A percentile compares a stretch with the other conserved stretches of the same genome.
Evolutionary conservation across 2,329 filamentous ascomycete genomes (phyloP).

Genomic region (Penicillium sp.): DNA sequence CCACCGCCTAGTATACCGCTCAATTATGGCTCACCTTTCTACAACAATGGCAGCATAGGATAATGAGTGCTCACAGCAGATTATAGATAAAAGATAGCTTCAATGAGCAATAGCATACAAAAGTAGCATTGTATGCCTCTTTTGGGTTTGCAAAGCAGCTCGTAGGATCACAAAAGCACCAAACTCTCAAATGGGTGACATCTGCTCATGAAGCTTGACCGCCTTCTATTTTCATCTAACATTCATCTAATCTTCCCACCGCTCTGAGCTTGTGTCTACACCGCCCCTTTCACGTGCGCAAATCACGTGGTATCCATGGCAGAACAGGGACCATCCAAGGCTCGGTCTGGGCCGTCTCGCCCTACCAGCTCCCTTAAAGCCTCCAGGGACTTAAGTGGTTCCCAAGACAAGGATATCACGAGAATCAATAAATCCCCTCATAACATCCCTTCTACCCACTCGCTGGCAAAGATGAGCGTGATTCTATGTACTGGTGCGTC

Average conservation of each 20-base stretch:
- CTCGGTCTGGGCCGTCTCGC: neutral
- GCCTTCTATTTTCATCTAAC: neutral
- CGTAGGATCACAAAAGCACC: too few species aligned
- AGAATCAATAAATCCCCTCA: slow-evolving; percentile 29
- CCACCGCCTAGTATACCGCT: neutral
- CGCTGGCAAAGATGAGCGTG: slow-evolving; percentile 56
- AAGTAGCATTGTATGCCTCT: too few species aligned
- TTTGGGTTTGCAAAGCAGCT: too few species aligned
- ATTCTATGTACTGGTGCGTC: slow-evolving; percentile 64
- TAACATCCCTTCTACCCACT: slow-evolving; percentile 2
- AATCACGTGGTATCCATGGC: neutral
- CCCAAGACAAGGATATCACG: neutral
- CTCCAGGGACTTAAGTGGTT: neutral
- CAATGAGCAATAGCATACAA: too few species aligned
- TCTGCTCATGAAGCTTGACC: neutral
- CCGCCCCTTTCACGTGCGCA: neutral
- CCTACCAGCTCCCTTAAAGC: neutral
- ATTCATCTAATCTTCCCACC: neutral
- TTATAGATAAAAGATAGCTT: too few species aligned
- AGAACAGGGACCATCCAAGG: slow-evolving; percentile 3
- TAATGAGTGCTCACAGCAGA: too few species aligned
- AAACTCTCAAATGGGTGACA: neutral
- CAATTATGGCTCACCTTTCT: neutral
- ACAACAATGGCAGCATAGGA: too few species aligned
- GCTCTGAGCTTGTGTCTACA: neutral